Conservation (phyloP, 2,329 filamentous ascomycete genomes). For the Graphium sp. region DNA sequence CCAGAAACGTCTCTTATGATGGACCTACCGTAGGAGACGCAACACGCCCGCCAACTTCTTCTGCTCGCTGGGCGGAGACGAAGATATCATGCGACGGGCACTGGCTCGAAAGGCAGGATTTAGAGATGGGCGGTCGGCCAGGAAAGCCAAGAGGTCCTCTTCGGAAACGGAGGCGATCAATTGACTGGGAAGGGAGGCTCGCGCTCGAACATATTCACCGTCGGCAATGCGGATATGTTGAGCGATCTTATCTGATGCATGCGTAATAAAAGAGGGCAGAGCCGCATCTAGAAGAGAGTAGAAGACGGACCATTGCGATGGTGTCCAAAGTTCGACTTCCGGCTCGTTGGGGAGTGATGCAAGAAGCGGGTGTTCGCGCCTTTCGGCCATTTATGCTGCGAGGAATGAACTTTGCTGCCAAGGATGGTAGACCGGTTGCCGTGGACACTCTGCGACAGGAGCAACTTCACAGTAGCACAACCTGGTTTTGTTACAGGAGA, state of each 20-base stretch:
- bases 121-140: constrained; percentile 31
- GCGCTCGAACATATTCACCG: constrained; percentile 26
- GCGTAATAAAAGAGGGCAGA: constrained; percentile 42
- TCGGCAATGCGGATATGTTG: constrained; percentile 31
- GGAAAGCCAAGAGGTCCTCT: constrained; percentile 30
- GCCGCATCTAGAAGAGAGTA: constrained; percentile 38
- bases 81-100: constrained; percentile 23
- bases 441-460: too few species aligned
- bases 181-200: constrained; percentile 21
- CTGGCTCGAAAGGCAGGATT: constrained; percentile 34
- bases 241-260: constrained; percentile 19
- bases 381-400: too few species aligned
- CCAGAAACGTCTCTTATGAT: constrained; percentile 1
- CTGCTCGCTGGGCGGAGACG: constrained; percentile 14
- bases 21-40: constrained; percentile 23
- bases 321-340: too few species aligned
- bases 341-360: too few species aligned
- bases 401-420: too few species aligned
- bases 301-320: constrained; percentile 35
- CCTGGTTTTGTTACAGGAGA: too few species aligned
- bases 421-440: too few species aligned
- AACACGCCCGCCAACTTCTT: constrained; percentile 21
- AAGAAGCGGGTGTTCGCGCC: too few species aligned
- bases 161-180: too few species aligned
- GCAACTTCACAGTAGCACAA: too few species aligned